Percentiles rank a stretch among this genome's conserved stretches.
phyloP scores from a whole-genome alignment of 2,329 filamentous ascomycete genomes.

The Colletotrichum trifolii region DNA sequence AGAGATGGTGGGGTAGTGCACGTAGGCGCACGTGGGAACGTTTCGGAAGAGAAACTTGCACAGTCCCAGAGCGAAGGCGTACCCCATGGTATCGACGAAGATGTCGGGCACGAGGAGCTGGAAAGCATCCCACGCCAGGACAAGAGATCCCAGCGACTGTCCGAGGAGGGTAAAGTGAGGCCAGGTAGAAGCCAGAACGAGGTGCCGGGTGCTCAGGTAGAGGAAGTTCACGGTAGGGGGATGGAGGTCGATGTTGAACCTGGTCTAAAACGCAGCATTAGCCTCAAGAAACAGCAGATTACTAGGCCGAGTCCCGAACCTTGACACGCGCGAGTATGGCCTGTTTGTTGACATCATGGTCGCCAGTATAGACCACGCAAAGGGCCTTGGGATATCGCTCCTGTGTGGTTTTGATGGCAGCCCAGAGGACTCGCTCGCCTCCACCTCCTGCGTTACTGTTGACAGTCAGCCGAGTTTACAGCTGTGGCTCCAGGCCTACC shows the following conservation, averaged over 20 bases:
- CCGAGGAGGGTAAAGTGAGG: constrained; percentile 92
- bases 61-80: constrained; percentile 88
- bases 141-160: constrained; percentile 89
- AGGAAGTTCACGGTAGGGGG: constrained; percentile 86
- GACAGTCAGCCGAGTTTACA: constrained; percentile 25
- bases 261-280: constrained; percentile 62
- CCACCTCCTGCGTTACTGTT: constrained; percentile 92
- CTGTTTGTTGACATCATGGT: constrained; percentile 86
- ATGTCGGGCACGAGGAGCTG: constrained; percentile 91
- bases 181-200: constrained; percentile 88
- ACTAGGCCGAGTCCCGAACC: constrained; percentile 54
- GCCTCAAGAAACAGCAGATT: neutral
- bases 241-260: constrained; percentile 93
- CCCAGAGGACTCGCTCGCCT: constrained; percentile 96
- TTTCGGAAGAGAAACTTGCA: constrained; percentile 83
- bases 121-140: constrained; percentile 93
- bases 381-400: constrained; percentile 87
- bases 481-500: constrained; percentile 40
- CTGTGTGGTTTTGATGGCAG: constrained; percentile 91
- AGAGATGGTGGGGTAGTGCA: constrained; percentile 98
- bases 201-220: constrained; percentile 88
- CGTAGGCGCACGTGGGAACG: constrained; percentile 90
- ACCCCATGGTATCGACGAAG: constrained; percentile 98
- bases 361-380: constrained; percentile 94
- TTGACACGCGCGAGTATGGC: constrained; percentile 82